Evolutionary conservation across 108 stramenopile species (phyloP), one percentile per base, ranked within the genome.

Genomic region (Pseudonitzschia pungens): DNA sequence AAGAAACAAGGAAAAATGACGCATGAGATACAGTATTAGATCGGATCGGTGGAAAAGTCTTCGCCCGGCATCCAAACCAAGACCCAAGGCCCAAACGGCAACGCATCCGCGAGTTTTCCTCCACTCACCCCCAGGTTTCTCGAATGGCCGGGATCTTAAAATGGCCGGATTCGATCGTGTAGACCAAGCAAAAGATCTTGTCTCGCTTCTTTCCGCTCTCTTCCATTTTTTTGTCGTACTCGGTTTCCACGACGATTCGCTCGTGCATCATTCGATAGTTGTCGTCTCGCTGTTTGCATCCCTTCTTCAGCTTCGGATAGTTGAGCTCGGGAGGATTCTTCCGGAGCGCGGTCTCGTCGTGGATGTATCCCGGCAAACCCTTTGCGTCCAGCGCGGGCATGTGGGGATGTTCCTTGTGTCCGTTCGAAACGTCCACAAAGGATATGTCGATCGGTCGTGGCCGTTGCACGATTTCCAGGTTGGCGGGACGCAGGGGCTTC

Each of bases 131-230:
- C 89, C 92, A 90, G 14, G 89, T 93, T 60, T 90, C 86, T 53
- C 77, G 76, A 48, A 95, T 95, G 16, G 69, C 58, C 0, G 87
- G 89, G 58, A 95, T 84, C 56, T 74, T 73, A 65, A 70, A 69
- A 77, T 95, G 94, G 63, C 76, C 77, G 28, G 69, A 73, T 50
- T 92, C 87, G 40, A 87, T 95, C 1, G 94, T 92, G 75, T 92
- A 95, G 20, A 95, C 89, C 42, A 92, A 70, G 53, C 91, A 92
- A 73, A 95, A 95, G 70, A 95, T 89, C 60, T 92, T 95, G 69
- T 75, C 88, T 11, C 94, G 84, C 62, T 81, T 80, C 54, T 77
- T 71, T 42, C 88, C 85, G 16, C 74, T 76, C 20, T 79, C 75
- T 43, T 88, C 73, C 27, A 70, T 77, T 26, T 82, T 65, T 41